A percentile compares a stretch with the other conserved stretches of the same genome.
Conservation (phyloP, 1,139 yeast species). For the Taiozyma onychis region DNA sequence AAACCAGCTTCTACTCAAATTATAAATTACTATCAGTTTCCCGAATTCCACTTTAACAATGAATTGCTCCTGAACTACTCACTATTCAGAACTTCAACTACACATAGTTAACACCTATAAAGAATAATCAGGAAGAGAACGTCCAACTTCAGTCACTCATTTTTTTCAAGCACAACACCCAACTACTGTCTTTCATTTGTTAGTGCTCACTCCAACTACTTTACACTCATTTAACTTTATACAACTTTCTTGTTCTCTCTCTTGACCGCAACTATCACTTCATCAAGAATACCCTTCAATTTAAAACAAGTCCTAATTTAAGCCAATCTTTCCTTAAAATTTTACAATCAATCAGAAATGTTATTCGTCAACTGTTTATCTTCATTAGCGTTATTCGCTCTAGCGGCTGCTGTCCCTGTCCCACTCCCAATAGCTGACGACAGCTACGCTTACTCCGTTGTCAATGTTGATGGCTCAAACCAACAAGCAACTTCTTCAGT, state of each 20-base stretch:
- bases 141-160: constrained; percentile 17
- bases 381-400: constrained; percentile 14
- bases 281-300: not conserved
- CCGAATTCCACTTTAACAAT: not conserved
- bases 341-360: constrained; percentile 8
- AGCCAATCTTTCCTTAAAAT: not conserved
- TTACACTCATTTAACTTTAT: constrained; percentile 16
- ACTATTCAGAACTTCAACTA: not conserved
- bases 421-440: constrained; percentile 17
- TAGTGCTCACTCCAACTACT: constrained; percentile 19
- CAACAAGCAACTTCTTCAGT: constrained; percentile 18
- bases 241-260: not conserved
- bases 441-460: constrained; percentile 20
- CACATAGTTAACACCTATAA: not conserved
- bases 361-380: constrained; percentile 18
- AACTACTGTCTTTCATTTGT: constrained; percentile 24
- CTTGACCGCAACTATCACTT: constrained; percentile 6
- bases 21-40: not conserved
- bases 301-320: not conserved
- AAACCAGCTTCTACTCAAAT: not conserved
- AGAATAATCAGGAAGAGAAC: not conserved
- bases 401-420: constrained; percentile 19
- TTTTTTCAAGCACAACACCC: constrained; percentile 16
- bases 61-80: not conserved
- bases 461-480: constrained; percentile 24